Conservation (phyloP, 1,284 basidiomycete genomes). For the Trametes pubescens region DNA sequence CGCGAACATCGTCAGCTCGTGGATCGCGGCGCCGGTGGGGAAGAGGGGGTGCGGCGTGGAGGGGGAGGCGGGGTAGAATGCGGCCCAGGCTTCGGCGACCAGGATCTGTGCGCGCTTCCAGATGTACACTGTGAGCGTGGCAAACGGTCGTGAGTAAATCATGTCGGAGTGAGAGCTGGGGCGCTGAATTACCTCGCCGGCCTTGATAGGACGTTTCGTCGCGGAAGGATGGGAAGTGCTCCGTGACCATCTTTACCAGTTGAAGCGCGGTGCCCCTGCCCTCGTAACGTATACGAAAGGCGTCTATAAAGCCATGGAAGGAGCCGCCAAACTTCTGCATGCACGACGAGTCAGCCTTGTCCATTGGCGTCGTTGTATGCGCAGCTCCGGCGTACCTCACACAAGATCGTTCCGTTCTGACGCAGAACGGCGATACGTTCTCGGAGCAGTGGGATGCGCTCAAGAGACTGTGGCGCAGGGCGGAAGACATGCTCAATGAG, state of each 20-base stretch:
- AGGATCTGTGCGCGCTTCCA: conserved; percentile 90
- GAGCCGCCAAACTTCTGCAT: conserved; percentile 77
- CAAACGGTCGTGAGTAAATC: conserved; percentile 6
- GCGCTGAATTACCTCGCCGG: conserved; percentile 54
- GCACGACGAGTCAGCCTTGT: not conserved
- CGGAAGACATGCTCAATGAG: conserved; percentile 74
- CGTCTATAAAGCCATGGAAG: conserved; percentile 69
- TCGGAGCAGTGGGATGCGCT: conserved; percentile 69
- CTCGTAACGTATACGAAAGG: conserved; percentile 61
- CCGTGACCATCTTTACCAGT: conserved; percentile 73
- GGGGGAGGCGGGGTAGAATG: conserved; percentile 65
- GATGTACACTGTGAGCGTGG: conserved; percentile 61
- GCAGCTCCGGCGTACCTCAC: conserved; percentile 52
- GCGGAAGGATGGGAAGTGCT: conserved; percentile 78
- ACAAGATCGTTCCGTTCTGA: conserved; percentile 73
- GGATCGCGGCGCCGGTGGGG: conserved; percentile 59
- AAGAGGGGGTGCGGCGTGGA: conserved; percentile 70
- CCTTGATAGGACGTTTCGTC: conserved; percentile 71
- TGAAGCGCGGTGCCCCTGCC: conserved; percentile 71
- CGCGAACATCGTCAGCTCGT: conserved; percentile 85
- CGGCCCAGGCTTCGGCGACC: conserved; percentile 86
- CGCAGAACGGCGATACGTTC: conserved; percentile 79
- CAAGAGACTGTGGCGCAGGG: conserved; percentile 60
- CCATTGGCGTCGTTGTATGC: not conserved
- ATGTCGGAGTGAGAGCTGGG: not conserved